Base-by-base conservation (phyloP, 164 flowering plant species). In the Magnolia officinalis region DNA sequence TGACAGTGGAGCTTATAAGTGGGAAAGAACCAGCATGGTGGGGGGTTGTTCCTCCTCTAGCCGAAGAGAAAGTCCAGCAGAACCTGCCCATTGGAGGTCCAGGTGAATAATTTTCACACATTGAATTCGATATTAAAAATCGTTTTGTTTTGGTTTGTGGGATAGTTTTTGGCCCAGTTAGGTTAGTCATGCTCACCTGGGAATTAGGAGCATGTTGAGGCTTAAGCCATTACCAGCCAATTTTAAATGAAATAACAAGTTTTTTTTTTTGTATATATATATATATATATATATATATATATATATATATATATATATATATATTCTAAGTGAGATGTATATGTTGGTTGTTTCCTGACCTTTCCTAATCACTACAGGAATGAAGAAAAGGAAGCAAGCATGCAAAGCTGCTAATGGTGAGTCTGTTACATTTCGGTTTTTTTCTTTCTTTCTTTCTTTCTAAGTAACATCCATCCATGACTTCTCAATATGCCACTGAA, bases 1-100 rank as follows among this genome's bases (percentile, higher is more conserved):
- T 90, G 71, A 31, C 91, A 2, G 85, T 63, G 67, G 96, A 88
- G 63, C 89, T 95, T 0, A 74, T 80, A 58, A 87, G 86, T 78
- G 78, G 85, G 63, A 91, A 83, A 80, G 95, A 89, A 78, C 87
- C 87, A 49, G 87, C 89, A 59, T 89, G 97, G 7, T 96, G 91
- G 70, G 85, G 87, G 10, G 87, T 92, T 91, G 92, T 91, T 79
- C 93, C 84, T 7, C 4, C 37, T 1, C 76, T 78, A 58, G 87
- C 78, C 65, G 93, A 92, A 71, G 98, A 93, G 81, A 97, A 93
- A 88, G 94, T 94, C 75, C 98, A 90, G 76, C 95, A 94, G 86
- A 91, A 84, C 85, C 78, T 88, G 61, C 86, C 88, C 77, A 45
- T 23, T 79, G 84, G 83, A 29, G 98, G 94, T 72, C 89, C 88